Evolutionary conservation across 371 early-diverging fungal species (phyloP), one percentile per base, ranked within the genome.

Genomic region (Mortierella sp.): DNA sequence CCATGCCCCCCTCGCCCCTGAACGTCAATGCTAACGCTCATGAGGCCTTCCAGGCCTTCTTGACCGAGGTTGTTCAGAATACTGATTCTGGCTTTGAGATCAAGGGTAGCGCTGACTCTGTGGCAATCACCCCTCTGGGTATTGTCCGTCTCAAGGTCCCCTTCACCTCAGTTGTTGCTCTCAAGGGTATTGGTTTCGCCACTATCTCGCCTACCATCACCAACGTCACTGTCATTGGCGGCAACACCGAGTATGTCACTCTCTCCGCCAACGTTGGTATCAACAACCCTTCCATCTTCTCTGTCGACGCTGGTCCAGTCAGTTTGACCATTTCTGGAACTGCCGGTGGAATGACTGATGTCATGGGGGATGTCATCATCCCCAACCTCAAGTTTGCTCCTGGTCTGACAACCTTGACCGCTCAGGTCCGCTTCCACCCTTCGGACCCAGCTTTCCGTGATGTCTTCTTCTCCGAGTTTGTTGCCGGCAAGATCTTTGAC

Each of bases 131-230:
- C 4, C 87, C 92, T 21, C 80, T 91, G 73, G 93, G 93, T 52
- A 54, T 84, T 45, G 87, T 93, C 57, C 83, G 81, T 21, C 81
- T 92, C 50, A 90, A 89, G 63, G 88, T 93, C 63, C 89, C 90
- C 3, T 90, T 93, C 75, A 80, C 84, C 1, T 89, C 91, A 11
- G 84, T 88, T 38, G 88, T 92, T 24, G 28, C 80, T n/a, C 79
- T 93, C 74, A 87, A 89, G 54, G 93, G 93, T 77, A 88, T 93
- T 71, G 89, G 89, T 48, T 90, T 89, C 68, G 75, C 91, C n/a
- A 85, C 88, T 74, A 81, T 80, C 68, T 80, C 89, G 0, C 90
- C 92, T 8, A 87, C 90, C 0, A 79, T 81, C 10, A 85, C 91
- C 63, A 85, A 90, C 50, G 80, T 92, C 31, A 91, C 90, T 52